Percentiles rank a stretch among this genome's conserved stretches.
Conservation (phyloP, 495 filamentous ascomycete species). For the Bathelium albidoporum region DNA sequence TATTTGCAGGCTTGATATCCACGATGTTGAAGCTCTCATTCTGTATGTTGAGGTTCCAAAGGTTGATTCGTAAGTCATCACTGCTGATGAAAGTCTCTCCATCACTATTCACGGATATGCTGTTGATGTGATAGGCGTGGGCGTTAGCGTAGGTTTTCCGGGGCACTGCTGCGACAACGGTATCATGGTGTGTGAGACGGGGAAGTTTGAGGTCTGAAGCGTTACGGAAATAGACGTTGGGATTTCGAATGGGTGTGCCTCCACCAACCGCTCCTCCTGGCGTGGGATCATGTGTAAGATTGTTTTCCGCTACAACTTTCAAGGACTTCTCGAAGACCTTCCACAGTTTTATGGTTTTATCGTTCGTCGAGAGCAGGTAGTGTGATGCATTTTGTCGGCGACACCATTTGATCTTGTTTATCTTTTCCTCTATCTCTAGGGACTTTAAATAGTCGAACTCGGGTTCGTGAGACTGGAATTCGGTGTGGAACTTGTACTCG, state of each 20-base stretch:
- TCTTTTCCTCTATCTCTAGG: conserved; percentile 98
- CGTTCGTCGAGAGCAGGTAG: conserved; percentile 95
- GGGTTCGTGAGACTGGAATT: conserved; percentile 98
- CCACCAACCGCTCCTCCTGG: conserved; percentile 61
- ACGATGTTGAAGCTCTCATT: conserved; percentile 99
- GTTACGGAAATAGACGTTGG: conserved; percentile 64
- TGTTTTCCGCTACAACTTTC: conserved; percentile 98
- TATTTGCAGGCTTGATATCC: conserved; percentile 98
- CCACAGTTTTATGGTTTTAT: conserved; percentile 99
- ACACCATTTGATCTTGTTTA: conserved; percentile 99
- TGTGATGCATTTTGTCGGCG: conserved; percentile 94
- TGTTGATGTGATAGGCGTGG: conserved; percentile 99
- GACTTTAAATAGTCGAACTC: conserved; percentile 99
- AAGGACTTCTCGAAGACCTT: conserved; percentile 99
- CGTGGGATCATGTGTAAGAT: conserved; percentile 87
- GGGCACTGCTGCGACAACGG: conserved; percentile 92
- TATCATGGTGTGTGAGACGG: conserved; percentile 94
- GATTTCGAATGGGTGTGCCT: conserved; percentile 58
- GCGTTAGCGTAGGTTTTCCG: conserved; percentile 95
- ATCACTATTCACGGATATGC: conserved; percentile 98
- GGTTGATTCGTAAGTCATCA: conserved; percentile 92
- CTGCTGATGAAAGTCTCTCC: conserved; percentile 99
- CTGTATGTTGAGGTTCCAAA: conserved; percentile 99
- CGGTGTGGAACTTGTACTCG: conserved; percentile 99
- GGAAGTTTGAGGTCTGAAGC: conserved; percentile 82